Percentiles rank a stretch among this genome's conserved stretches.
These are phyloP conservation scores for Lagerstroemia speciosa DNA, from an alignment of 345 rosid species.

Conservation along the genomic window DNA sequence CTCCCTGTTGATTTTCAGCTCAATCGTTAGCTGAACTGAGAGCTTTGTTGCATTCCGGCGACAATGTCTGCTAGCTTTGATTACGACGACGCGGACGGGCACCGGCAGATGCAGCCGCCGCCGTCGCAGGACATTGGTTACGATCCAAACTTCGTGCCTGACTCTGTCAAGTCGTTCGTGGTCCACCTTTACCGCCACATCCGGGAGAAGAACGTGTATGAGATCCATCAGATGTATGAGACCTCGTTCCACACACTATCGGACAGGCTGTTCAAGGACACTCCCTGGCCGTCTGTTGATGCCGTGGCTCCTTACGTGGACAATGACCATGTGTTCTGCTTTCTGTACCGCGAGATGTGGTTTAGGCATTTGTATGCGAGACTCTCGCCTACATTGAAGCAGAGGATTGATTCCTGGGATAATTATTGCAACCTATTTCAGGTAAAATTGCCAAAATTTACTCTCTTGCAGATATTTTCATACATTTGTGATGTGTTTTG, in stretches of 20 bases:
- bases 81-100: slow-evolving; percentile 49
- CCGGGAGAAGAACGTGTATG: slow-evolving; percentile 95
- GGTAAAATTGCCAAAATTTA: slow-evolving; percentile 20
- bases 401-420: slow-evolving; percentile 97
- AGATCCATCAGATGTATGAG: slow-evolving; percentile 99
- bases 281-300: slow-evolving; percentile 94
- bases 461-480: background rate
- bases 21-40: background rate
- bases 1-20: background rate
- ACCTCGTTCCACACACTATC: slow-evolving; percentile 85
- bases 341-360: slow-evolving; percentile 99
- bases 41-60: background rate
- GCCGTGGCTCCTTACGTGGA: slow-evolving; percentile 81
- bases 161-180: slow-evolving; percentile 85
- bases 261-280: slow-evolving; percentile 82
- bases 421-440: slow-evolving; percentile 86
- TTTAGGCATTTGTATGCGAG: slow-evolving; percentile 91
- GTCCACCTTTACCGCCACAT: slow-evolving; percentile 94
- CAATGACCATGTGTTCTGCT: slow-evolving; percentile 89
- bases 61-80: slow-evolving; percentile 39
- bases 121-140: slow-evolving; percentile 37
- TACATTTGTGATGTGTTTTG: background rate
- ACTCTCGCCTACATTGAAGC: slow-evolving; percentile 74
- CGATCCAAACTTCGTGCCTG: slow-evolving; percentile 90
- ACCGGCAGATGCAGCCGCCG: slow-evolving; percentile 15